phyloP scores from a whole-genome alignment of 768 basidiomycete species.

The Panus rudis region DNA sequence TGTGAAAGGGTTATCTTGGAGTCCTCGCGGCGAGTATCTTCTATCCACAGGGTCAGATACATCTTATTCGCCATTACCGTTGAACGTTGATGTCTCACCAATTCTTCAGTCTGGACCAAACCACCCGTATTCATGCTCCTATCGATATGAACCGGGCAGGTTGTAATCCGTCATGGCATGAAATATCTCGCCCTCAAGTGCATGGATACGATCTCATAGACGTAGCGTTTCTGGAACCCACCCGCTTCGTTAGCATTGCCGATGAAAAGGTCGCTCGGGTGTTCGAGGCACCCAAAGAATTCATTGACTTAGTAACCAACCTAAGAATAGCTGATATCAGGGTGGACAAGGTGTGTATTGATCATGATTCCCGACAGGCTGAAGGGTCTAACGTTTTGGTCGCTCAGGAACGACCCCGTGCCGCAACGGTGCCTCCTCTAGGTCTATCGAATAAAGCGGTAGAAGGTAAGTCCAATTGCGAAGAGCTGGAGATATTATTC shows the following conservation, averaged over 20 bases:
- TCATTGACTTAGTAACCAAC: slow-evolving; percentile 55
- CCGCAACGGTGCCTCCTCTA: slow-evolving; percentile 87
- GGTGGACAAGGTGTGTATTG: no score
- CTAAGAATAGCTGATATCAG: slow-evolving; percentile 45
- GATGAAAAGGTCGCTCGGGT: slow-evolving; percentile 95
- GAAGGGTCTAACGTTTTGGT: no score
- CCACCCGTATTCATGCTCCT: slow-evolving; percentile 80
- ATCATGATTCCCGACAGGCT: no score
- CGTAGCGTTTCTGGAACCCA: slow-evolving; percentile 63
- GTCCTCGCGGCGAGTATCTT: slow-evolving; percentile 77
- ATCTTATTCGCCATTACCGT: slow-evolving; percentile 1
- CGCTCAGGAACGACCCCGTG: slow-evolving; percentile 63
- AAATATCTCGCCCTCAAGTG: slow-evolving; percentile 87
- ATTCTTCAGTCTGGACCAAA: slow-evolving; percentile 72
- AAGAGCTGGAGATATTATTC: not conserved
- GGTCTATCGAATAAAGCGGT: slow-evolving; percentile 94
- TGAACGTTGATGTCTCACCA: not conserved
- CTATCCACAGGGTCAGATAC: slow-evolving; percentile 70
- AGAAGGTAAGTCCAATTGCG: slow-evolving; percentile 41
- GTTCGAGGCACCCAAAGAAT: slow-evolving; percentile 84
- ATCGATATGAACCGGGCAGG: slow-evolving; percentile 21
- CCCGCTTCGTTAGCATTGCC: slow-evolving; percentile 84
- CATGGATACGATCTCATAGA: slow-evolving; percentile 93
- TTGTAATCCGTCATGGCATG: slow-evolving; percentile 53
- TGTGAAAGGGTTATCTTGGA: slow-evolving; percentile 82